Evolutionary conservation across 2,329 filamentous ascomycete genomes (phyloP), one percentile per base, ranked within the genome.

Genomic region (Exophiala sideris): DNA sequence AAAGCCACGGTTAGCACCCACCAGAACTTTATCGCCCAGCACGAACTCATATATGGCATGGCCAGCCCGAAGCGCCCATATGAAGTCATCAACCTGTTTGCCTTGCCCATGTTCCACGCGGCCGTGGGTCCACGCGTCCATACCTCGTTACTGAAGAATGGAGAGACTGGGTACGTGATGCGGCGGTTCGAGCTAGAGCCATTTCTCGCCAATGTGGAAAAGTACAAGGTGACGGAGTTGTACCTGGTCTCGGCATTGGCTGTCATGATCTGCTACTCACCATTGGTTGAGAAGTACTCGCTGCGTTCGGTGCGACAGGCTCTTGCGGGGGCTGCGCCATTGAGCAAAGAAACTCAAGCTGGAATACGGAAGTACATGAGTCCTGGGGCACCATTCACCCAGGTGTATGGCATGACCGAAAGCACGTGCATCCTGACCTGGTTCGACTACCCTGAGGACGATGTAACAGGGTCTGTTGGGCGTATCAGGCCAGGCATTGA

Each of bases 1-100:
- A 86, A 85, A 62, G 81, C 80, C 0, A 77, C 79, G 10, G 75
- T 76, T 57, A 73, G 84, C 39, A 79, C 79, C 0, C 83, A 86
- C 63, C 69, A 72, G 16, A 57, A 57, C 29, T 36, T 60, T 11
- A 72, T 81, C 29, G 78, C 80, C 0, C 76, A 83, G 62, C 77
- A 81, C 14, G 41, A 44, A 32, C 14, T 44, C 20, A 24, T 44
- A 20, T 44, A 44, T 18, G 41, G 41, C 20, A 24, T 44, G n/a
- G 20, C 41, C 41, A 44, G 41, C n/a, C 41, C 32, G 10, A 36
- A 40, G 38, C 32, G 21, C 6, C 46, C 32, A 14, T 48, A 36
- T 29, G 34, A 39, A 21, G 24, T 48, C 18, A 34, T 32, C 34
- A 20, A 39, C 16, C 52, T 79, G 29, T 29, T 44, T 14, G 18